Percentiles rank a stretch among this genome's conserved stretches.
These are phyloP conservation scores for Alternaria arbusti DNA, from an alignment of 2,329 filamentous ascomycete species.

Conservation along the genomic window DNA sequence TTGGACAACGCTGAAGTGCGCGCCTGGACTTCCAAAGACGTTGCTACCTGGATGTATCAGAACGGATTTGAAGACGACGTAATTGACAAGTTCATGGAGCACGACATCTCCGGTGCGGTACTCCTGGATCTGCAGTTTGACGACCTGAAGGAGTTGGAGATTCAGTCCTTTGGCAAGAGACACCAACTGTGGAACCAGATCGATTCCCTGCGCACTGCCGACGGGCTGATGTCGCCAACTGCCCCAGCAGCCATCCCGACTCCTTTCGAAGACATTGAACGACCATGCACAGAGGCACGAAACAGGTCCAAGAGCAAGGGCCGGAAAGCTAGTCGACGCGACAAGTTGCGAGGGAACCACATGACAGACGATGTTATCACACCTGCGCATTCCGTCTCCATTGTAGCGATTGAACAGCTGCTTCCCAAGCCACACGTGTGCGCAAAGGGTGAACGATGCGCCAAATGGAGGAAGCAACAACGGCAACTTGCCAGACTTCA, in stretches of 20 bases:
- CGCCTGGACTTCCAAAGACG: constrained; percentile 75
- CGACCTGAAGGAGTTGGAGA: constrained; percentile 81
- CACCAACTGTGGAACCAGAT: constrained; percentile 83
- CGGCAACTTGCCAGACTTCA: constrained; percentile 76
- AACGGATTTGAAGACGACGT: constrained; percentile 78
- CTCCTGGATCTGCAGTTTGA: constrained; percentile 91
- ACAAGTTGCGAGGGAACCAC: constrained; percentile 44
- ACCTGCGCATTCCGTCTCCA: constrained; percentile 84
- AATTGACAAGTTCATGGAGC: constrained; percentile 84
- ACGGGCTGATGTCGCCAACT: constrained; percentile 47
- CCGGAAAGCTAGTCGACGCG: constrained; percentile 36
- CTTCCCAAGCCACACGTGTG: constrained; percentile 85
- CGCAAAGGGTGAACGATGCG: constrained; percentile 83
- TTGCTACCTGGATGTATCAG: constrained; percentile 86
- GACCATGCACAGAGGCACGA: constrained; percentile 50
- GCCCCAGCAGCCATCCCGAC: constrained; percentile 56
- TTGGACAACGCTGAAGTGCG: constrained; percentile 67
- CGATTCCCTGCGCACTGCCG: constrained; percentile 65
- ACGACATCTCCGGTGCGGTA: constrained; percentile 90
- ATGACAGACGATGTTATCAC: constrained; percentile 69
- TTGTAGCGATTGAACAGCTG: constrained; percentile 89
- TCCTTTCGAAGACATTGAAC: constrained; percentile 56
- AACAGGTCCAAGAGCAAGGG: constrained; percentile 47
- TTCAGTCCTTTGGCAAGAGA: constrained; percentile 80
- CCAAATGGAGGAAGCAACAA: constrained; percentile 82